A percentile compares a stretch with the other conserved stretches of the same genome.
Conservation (phyloP, 176 grass and related monocot genomes). For the maize (Zea mays) region Zm-B73-REFERENCE-NAM-5.0 NC_050096.1:1225001-1225500, state of each 20-base stretch:
- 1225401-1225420: not conserved
- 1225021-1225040: not conserved
- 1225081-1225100: not conserved
- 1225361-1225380: not conserved
- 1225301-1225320: not conserved
- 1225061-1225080: not conserved
- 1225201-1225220: not conserved
- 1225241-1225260: not conserved
- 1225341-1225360: not conserved
- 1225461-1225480: slow-evolving; percentile 70
- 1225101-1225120: not conserved
- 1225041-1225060: not conserved
- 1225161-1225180: not conserved
- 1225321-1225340: not conserved
- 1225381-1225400: not conserved
- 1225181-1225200: not conserved
- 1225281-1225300: not conserved
- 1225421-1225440: slow-evolving; percentile 33
- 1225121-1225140: not conserved
- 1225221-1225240: not conserved
- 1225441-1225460: slow-evolving; percentile 39
- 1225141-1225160: not conserved
- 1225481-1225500: slow-evolving; percentile 94
- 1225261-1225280: not conserved
- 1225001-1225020: not conserved